These are phyloP conservation scores for Rubus idaeus DNA, from an alignment of 306 rosid species.

Conservation along the genomic window DNA sequence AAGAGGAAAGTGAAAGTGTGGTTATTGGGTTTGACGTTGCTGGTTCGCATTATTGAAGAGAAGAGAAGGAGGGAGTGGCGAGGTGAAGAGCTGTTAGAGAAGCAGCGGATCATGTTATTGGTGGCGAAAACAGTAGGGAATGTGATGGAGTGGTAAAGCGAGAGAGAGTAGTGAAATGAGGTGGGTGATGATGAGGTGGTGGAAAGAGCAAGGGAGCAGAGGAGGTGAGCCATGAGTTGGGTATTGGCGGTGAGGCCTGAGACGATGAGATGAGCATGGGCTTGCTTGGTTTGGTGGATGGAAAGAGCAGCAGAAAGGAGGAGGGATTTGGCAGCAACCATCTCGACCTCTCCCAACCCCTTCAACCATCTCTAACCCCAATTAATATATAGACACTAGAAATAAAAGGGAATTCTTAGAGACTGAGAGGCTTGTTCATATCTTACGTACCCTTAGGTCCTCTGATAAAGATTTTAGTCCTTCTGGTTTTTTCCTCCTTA, in stretches of 20 bases:
- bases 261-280: constrained; percentile 54
- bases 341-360: no score
- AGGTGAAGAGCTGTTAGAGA: constrained; percentile 44
- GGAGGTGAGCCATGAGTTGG: constrained; percentile 48
- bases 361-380: no score
- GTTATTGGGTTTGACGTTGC: constrained; percentile 47
- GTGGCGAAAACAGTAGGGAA: constrained; percentile 52
- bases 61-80: constrained; percentile 38
- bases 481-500: no score
- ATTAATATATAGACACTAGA: no score
- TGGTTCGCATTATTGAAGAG: constrained; percentile 34
- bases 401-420: no score
- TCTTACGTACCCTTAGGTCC: no score
- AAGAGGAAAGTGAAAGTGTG: constrained; percentile 70
- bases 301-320: no score
- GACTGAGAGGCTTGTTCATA: no score
- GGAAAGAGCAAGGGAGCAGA: constrained; percentile 44
- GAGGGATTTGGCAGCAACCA: no score
- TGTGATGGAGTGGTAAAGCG: constrained; percentile 39
- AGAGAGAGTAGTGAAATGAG: constrained; percentile 36
- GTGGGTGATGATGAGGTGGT: constrained; percentile 13
- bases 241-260: constrained; percentile 36
- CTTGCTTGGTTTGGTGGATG: constrained; percentile 49
- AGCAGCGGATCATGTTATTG: constrained; percentile 70
- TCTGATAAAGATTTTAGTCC: no score